Percentiles rank a stretch among this genome's conserved stretches.
phyloP scores from a whole-genome alignment of 2,329 filamentous ascomycete species.

The Colletotrichum cordylinicola region DNA sequence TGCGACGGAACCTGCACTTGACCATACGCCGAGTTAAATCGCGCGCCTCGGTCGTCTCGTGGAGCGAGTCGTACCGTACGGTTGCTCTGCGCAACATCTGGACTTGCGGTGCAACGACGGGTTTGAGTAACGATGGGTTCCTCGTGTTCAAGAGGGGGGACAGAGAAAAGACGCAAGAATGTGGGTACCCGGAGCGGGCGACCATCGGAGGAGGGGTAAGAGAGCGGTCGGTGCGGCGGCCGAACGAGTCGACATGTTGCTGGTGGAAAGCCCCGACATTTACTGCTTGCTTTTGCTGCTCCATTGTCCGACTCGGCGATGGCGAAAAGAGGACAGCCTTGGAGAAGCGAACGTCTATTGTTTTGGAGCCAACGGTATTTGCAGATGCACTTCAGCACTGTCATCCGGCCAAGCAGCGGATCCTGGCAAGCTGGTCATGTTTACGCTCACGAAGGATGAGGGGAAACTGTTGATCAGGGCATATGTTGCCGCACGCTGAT shows the following conservation, averaged over 20 bases:
- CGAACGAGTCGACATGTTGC: neutral
- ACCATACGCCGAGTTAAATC: neutral
- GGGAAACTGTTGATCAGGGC: neutral
- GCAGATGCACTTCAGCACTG: neutral
- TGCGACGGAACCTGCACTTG: neutral
- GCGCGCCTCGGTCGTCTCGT: neutral
- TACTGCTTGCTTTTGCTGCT: neutral
- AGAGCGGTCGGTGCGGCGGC: neutral
- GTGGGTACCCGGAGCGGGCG: neutral
- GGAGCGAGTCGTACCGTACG: neutral
- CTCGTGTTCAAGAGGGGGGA: neutral
- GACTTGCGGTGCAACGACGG: neutral
- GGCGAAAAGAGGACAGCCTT: neutral
- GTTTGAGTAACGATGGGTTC: neutral
- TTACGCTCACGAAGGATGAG: neutral
- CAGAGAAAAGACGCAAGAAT: neutral
- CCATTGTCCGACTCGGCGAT: neutral
- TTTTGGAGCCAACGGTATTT: neutral
- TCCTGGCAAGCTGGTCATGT: neutral
- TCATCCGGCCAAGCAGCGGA: neutral
- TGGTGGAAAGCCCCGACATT: neutral
- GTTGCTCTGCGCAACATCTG: neutral
- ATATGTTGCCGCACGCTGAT: neutral
- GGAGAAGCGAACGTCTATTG: neutral
- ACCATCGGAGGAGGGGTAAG: neutral